A percentile compares a stretch with the other conserved stretches of the same genome.
Conservation (phyloP, 192 early-diverging fungal genomes). For the Gaertneriomyces semiglobifer region DNA sequence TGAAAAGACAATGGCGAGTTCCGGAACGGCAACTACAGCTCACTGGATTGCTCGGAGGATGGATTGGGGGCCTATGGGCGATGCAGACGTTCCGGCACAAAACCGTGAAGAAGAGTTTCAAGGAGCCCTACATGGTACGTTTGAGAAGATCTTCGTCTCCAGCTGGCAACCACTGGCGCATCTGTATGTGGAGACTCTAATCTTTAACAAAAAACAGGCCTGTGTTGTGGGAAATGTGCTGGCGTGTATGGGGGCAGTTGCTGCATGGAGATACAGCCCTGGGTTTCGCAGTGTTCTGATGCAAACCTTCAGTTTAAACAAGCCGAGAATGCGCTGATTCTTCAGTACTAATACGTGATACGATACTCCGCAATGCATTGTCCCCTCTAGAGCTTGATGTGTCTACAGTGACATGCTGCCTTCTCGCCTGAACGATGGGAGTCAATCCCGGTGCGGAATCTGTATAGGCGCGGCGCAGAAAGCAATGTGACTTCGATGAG, state of each 20-base stretch:
- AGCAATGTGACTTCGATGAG: no score
- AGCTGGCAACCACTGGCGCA: background rate
- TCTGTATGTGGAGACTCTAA: background rate
- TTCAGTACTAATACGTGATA: no score
- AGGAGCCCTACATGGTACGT: constrained; percentile 40
- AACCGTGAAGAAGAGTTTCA: constrained; percentile 51
- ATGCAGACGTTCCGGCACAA: constrained; percentile 54
- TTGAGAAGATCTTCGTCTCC: constrained; percentile 2
- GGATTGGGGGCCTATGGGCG: constrained; percentile 51
- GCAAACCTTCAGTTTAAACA: no score
- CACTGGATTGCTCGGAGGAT: constrained; percentile 49
- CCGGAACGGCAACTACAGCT: constrained; percentile 49
- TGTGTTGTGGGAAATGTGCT: constrained; percentile 22
- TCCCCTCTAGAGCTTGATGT: no score
- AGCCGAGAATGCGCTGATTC: no score
- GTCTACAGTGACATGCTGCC: no score
- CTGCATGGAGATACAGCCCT: constrained; percentile 19
- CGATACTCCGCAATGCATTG: no score
- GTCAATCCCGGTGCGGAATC: no score
- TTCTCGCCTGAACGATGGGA: no score
- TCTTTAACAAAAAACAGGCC: background rate
- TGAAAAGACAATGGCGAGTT: constrained; percentile 48
- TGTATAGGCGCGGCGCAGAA: no score
- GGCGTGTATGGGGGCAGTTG: constrained; percentile 5
- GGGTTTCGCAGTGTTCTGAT: background rate